phyloP scores from a whole-genome alignment of 768 basidiomycete genomes.

The Hortiboletus campestris region DNA sequence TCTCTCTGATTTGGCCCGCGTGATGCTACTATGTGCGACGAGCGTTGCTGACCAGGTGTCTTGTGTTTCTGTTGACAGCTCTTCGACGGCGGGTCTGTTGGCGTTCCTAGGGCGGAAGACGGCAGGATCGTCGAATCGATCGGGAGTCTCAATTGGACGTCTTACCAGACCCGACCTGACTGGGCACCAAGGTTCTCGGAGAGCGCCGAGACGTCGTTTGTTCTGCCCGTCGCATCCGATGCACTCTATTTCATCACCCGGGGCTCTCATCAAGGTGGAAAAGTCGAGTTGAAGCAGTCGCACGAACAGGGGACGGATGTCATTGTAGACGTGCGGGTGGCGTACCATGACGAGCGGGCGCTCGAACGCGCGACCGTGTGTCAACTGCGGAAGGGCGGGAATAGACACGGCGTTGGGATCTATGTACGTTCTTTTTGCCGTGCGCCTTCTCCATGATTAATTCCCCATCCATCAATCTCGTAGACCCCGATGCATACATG shows the following conservation, averaged over 20 bases:
- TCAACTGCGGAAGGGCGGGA: constrained; percentile 23
- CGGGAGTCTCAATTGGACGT: constrained; percentile 12
- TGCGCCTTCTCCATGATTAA: too few relatives aligned
- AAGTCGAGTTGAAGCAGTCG: constrained; percentile 18
- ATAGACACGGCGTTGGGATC: constrained; percentile 36
- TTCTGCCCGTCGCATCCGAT: constrained; percentile 30
- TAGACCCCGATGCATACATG: constrained; percentile 17
- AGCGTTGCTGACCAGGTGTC: too few relatives aligned
- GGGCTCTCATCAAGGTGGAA: constrained; percentile 28
- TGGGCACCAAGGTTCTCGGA: constrained; percentile 18
- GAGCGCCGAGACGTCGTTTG: constrained; percentile 25
- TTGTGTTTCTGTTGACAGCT: too few relatives aligned
- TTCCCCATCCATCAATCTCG: background rate
- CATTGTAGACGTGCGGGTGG: constrained; percentile 29
- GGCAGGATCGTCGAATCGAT: constrained; percentile 18
- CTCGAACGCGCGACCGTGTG: constrained; percentile 33
- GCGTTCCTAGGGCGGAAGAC: constrained; percentile 12
- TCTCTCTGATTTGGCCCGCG: too few relatives aligned
- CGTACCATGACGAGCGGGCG: constrained; percentile 24
- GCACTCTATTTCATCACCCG: constrained; percentile 35
- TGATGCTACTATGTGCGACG: too few relatives aligned
- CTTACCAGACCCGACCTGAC: constrained; percentile 3
- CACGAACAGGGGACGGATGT: constrained; percentile 9
- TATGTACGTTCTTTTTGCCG: constrained; percentile 23
- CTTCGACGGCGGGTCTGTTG: background rate